A percentile compares a stretch with the other conserved stretches of the same genome.
These are phyloP conservation scores for Neonectria neomacrospora DNA, from an alignment of 2,329 filamentous ascomycete genomes.

Conservation along the genomic window DNA sequence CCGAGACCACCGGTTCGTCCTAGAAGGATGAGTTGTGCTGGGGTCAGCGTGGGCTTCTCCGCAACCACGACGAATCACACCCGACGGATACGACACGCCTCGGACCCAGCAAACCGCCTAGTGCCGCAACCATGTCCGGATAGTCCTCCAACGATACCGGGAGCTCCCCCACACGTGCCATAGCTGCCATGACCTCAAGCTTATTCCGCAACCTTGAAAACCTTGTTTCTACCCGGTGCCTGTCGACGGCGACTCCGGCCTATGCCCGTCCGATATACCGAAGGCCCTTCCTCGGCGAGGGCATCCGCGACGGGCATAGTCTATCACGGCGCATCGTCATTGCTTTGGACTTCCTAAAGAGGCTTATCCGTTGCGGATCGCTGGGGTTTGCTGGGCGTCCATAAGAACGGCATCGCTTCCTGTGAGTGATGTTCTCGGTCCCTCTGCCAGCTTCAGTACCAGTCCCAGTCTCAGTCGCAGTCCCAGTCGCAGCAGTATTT, in stretches of 20 bases:
- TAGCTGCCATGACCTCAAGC: slow-evolving; percentile 18
- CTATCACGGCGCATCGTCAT: slow-evolving; percentile 27
- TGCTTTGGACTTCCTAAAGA: slow-evolving; percentile 30
- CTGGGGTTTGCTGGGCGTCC: slow-evolving; percentile 7
- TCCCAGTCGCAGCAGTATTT: slow-evolving; percentile 12
- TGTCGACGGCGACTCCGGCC: slow-evolving; percentile 28
- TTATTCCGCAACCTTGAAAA: slow-evolving; percentile 25
- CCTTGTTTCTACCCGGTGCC: slow-evolving; percentile 20
- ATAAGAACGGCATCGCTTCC: slow-evolving; percentile 35
- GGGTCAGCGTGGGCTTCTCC: slow-evolving; percentile 24
- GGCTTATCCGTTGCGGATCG: slow-evolving; percentile 35
- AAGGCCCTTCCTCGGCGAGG: slow-evolving; percentile 20
- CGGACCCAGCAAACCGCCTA: slow-evolving; percentile 20
- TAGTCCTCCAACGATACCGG: slow-evolving; percentile 36
- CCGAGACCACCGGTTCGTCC: slow-evolving; percentile 2
- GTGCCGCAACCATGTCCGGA: slow-evolving; percentile 19
- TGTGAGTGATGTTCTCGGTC: slow-evolving; percentile 10
- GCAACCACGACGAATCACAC: slow-evolving; percentile 39
- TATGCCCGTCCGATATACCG: slow-evolving; percentile 37
- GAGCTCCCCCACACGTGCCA: slow-evolving; percentile 39
- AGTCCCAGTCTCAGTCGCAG: slow-evolving; percentile 24
- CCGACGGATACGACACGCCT: slow-evolving; percentile 35
- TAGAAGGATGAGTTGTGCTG: slow-evolving; percentile 12
- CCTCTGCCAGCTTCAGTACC: slow-evolving; percentile 29
- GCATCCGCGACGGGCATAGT: slow-evolving; percentile 22